Conservation (phyloP, 2,329 filamentous ascomycete genomes). For the Nemania sp. region DNA sequence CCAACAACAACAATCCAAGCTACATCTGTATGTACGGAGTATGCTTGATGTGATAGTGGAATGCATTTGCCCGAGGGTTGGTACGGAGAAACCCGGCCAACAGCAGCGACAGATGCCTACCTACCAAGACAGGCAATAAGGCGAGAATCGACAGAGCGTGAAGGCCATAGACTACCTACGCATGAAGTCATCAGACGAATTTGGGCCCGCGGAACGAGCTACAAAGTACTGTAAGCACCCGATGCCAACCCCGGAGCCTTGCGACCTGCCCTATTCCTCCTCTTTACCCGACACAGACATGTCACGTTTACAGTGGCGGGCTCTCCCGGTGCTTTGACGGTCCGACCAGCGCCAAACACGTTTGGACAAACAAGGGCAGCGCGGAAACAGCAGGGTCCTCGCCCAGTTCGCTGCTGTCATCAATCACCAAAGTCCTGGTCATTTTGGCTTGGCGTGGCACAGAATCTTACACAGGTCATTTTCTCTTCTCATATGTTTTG, state of each 20-base stretch:
- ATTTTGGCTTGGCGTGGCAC: slow-evolving; percentile 17
- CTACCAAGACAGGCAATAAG: not conserved
- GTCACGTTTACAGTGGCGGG: not conserved
- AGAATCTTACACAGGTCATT: slow-evolving; percentile 21
- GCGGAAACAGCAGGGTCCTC: not conserved
- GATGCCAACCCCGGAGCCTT: too few relatives aligned
- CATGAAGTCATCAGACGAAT: not conserved
- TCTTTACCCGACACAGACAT: not conserved
- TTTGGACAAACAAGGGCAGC: not conserved
- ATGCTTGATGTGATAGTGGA: not conserved
- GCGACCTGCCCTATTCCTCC: too few relatives aligned
- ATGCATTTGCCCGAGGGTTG: not conserved
- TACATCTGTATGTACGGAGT: not conserved
- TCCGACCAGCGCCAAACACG: not conserved
- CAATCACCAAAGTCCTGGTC: slow-evolving; percentile 6
- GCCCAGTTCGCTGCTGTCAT: slow-evolving; percentile 2
- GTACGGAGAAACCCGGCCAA: not conserved
- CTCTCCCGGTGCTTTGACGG: not conserved
- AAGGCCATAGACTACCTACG: not conserved
- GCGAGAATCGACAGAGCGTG: not conserved
- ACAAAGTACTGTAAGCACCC: too few relatives aligned
- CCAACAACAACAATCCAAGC: not conserved
- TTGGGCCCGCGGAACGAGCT: too few relatives aligned
- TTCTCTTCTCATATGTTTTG: not conserved
- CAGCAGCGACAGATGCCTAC: not conserved